phyloP scores from a whole-genome alignment of 441 rosid species.

The Euphorbia corollata region DNA sequence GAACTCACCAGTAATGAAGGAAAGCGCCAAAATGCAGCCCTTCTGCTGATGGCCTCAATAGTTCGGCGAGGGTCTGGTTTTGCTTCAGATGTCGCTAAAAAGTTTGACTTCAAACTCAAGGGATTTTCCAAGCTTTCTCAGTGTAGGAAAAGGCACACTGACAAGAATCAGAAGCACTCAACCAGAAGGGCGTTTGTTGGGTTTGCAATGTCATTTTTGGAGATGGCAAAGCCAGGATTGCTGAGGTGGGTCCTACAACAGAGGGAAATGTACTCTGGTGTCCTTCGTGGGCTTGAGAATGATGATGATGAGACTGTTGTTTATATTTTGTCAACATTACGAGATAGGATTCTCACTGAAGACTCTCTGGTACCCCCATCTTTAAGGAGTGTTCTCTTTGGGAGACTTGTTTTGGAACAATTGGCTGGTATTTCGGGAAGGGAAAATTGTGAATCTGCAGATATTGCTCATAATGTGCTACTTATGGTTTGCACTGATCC shows the following conservation, averaged over 20 bases:
- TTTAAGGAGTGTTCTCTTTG: slow-evolving; percentile 89
- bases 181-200: slow-evolving; percentile 66
- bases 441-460: slow-evolving; percentile 45
- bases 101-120: slow-evolving; percentile 63
- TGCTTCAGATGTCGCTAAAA: slow-evolving; percentile 78
- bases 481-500: slow-evolving; percentile 76
- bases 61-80: slow-evolving; percentile 70
- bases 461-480: slow-evolving; percentile 64
- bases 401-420: slow-evolving; percentile 67
- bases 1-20: slow-evolving; percentile 63
- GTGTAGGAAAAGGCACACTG: slow-evolving; percentile 35
- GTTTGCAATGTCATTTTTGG: slow-evolving; percentile 87
- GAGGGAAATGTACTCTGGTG: slow-evolving; percentile 76
- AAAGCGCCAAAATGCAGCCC: slow-evolving; percentile 69
- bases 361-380: slow-evolving; percentile 72
- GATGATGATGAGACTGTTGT: slow-evolving; percentile 62
- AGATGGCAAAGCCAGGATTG: slow-evolving; percentile 73
- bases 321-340: slow-evolving; percentile 56
- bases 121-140: slow-evolving; percentile 57
- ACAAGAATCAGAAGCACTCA: slow-evolving; percentile 40
- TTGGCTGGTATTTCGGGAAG: slow-evolving; percentile 61
- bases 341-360: slow-evolving; percentile 51
- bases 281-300: slow-evolving; percentile 61
- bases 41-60: slow-evolving; percentile 54
- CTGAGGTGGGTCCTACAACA: slow-evolving; percentile 73